phyloP scores from a whole-genome alignment of 2,329 filamentous ascomycete genomes.

The Penicillium paneum region DNA sequence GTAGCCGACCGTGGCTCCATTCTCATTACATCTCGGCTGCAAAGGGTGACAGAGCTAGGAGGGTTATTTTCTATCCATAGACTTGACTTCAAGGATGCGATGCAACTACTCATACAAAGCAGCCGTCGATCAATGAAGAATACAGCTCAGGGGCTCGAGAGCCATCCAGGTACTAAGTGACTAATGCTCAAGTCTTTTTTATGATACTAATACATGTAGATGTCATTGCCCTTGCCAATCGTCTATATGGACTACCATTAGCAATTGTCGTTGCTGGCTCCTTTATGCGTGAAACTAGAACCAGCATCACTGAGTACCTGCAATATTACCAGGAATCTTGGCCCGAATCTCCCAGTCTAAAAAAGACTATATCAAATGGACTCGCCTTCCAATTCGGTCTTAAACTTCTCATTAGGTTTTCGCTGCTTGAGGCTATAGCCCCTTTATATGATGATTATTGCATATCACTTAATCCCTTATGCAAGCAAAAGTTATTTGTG shows the following conservation, averaged over 20 bases:
- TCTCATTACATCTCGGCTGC: constrained; percentile 41
- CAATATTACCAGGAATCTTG: constrained; percentile 41
- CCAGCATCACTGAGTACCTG: constrained; percentile 41
- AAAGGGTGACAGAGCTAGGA: constrained; percentile 33
- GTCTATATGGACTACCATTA: constrained; percentile 48
- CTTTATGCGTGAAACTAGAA: constrained; percentile 42
- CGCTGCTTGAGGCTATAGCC: too few species aligned
- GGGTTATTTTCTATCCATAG: constrained; percentile 33
- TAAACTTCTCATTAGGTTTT: too few species aligned
- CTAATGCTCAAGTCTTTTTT: constrained; percentile 1
- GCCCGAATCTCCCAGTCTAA: constrained; percentile 14
- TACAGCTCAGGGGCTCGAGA: not conserved
- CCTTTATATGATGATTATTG: too few species aligned
- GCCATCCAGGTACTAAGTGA: constrained; percentile 4
- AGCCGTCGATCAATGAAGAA: constrained; percentile 3
- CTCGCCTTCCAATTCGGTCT: too few species aligned
- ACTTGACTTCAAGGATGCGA: constrained; percentile 21
- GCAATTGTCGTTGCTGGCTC: constrained; percentile 48
- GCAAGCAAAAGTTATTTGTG: too few species aligned
- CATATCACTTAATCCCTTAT: too few species aligned
- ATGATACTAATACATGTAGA: constrained; percentile 17
- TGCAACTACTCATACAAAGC: constrained; percentile 17
- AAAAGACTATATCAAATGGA: too few species aligned
- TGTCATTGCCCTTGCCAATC: constrained; percentile 29
- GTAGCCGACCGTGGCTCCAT: constrained; percentile 26